Conservation (phyloP, 2,329 filamentous ascomycete species). For the Nigrospora oryzae region DNA sequence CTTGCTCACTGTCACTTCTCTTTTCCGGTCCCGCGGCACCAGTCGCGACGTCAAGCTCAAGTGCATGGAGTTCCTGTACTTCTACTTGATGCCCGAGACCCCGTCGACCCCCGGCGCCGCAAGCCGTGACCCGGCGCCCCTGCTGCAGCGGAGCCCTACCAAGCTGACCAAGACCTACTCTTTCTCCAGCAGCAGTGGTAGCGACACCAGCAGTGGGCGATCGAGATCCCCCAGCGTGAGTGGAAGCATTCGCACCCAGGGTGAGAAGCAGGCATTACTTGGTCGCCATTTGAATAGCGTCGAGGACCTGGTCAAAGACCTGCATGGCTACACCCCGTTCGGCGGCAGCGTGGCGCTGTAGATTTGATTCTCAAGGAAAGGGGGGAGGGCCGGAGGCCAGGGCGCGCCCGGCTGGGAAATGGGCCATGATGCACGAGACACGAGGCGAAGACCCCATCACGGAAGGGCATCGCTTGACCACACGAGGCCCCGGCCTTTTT, state of each 20-base stretch:
- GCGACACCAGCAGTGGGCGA: constrained; percentile 17
- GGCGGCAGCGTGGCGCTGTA: constrained; percentile 36
- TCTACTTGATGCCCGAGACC: constrained; percentile 93
- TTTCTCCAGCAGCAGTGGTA: constrained; percentile 12
- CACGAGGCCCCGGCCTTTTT: too few species aligned
- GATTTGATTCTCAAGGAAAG: too few species aligned
- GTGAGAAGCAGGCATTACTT: constrained; percentile 74
- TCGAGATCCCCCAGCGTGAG: constrained; percentile 25
- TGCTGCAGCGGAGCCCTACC: constrained; percentile 60
- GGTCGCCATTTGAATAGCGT: constrained; percentile 74
- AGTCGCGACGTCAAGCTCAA: constrained; percentile 87
- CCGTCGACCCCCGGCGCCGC: constrained; percentile 45
- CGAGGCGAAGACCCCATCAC: too few species aligned
- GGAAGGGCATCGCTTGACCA: too few species aligned
- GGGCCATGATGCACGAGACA: too few species aligned
- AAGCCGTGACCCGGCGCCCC: constrained; percentile 34
- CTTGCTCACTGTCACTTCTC: constrained; percentile 79
- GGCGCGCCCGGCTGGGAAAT: too few species aligned
- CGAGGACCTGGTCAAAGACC: constrained; percentile 75
- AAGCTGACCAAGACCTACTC: constrained; percentile 55
- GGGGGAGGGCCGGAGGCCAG: too few species aligned
- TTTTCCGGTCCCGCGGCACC: constrained; percentile 85
- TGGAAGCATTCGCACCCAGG: constrained; percentile 53
- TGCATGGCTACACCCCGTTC: constrained; percentile 67
- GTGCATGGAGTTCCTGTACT: constrained; percentile 95